These are phyloP conservation scores for Vaccinium macrocarpon DNA, from an alignment of 148 eudicot species.

Conservation along the genomic window DNA sequence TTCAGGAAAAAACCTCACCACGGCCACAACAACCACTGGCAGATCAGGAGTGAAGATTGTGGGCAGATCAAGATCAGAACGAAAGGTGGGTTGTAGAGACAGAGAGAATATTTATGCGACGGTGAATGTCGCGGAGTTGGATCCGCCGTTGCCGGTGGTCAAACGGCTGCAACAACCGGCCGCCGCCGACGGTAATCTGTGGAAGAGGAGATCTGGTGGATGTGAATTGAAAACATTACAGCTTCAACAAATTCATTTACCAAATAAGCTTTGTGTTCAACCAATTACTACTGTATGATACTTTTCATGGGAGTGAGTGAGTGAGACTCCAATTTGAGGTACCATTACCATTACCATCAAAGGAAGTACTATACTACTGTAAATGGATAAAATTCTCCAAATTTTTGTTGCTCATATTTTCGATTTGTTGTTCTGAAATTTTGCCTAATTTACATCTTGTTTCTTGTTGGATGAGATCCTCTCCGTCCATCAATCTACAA, in stretches of 20 bases:
- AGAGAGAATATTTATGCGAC: background rate
- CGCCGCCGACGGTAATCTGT: conserved; percentile 34
- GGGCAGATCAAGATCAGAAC: background rate
- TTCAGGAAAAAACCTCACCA: conserved; percentile 33
- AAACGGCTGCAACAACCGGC: conserved; percentile 30
- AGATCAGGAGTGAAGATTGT: background rate
- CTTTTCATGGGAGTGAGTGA: background rate
- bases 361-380: background rate
- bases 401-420: background rate
- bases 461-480: background rate
- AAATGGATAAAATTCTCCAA: background rate
- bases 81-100: background rate
- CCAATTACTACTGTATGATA: conserved; percentile 32
- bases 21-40: conserved; percentile 18
- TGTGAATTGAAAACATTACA: conserved; percentile 45
- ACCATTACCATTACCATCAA: background rate
- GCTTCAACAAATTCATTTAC: conserved; percentile 34
- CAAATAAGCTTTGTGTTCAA: conserved; percentile 7
- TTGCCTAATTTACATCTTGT: background rate
- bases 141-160: conserved; percentile 82
- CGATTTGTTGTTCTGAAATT: background rate
- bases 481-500: background rate
- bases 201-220: conserved; percentile 69
- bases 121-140: conserved; percentile 48
- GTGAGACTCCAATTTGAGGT: background rate